Percentiles rank a stretch among this genome's conserved stretches.
These are phyloP conservation scores for Skeletonema potamos DNA, from an alignment of 108 stramenopile genomes.

Conservation along the genomic window DNA sequence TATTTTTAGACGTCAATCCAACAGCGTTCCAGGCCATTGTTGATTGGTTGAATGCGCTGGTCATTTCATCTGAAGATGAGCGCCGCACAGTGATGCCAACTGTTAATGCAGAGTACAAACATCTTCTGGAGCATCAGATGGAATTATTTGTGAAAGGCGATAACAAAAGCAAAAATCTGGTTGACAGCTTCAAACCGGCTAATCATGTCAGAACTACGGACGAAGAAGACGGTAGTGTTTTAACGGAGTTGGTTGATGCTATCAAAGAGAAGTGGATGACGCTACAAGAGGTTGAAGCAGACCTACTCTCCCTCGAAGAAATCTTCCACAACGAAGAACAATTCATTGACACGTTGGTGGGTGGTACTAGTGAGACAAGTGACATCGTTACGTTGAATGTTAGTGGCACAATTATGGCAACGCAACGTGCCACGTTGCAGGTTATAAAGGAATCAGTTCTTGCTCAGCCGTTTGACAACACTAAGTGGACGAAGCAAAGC, in stretches of 20 bases:
- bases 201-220: too few relatives aligned
- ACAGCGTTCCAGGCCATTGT: neutral
- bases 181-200: too few relatives aligned
- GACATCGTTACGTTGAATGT: conserved; percentile 5
- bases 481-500: neutral
- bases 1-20: conserved; percentile 10
- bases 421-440: neutral
- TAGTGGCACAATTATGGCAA: conserved; percentile 3
- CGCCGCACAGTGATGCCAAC: too few relatives aligned
- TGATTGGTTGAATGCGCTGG: neutral
- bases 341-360: neutral
- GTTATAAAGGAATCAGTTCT: neutral
- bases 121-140: too few relatives aligned
- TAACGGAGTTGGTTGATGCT: too few relatives aligned
- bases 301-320: conserved; percentile 6
- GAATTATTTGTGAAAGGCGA: too few relatives aligned
- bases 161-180: too few relatives aligned
- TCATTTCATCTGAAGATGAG: neutral
- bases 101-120: too few relatives aligned
- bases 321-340: conserved; percentile 6
- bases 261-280: neutral
- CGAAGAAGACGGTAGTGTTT: too few relatives aligned
- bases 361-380: neutral
- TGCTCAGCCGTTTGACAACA: conserved; percentile 11
- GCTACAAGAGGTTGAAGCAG: neutral